phyloP scores from a whole-genome alignment of 306 rosid genomes.

The Datisca glomerata region DNA sequence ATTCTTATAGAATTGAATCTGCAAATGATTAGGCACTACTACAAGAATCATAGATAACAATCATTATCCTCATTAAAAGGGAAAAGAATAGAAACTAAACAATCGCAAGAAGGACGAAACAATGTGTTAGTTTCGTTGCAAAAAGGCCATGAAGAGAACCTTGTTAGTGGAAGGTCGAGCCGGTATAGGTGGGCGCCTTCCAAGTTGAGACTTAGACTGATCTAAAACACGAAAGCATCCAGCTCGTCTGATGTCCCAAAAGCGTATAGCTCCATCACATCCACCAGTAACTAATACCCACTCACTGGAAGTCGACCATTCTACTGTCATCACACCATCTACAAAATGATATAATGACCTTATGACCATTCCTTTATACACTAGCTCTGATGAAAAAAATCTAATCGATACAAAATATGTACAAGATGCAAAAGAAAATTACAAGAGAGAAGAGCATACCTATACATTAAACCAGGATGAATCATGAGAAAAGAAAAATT shows the following conservation, averaged over 20 bases:
- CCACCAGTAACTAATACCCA: constrained; percentile 92
- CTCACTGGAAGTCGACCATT: constrained; percentile 87
- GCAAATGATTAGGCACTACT: too few species aligned
- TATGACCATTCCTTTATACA: too few species aligned
- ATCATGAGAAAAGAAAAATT: too few species aligned
- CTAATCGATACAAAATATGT: neutral
- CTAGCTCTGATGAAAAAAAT: too few species aligned
- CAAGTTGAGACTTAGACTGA: constrained; percentile 84
- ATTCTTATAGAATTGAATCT: too few species aligned
- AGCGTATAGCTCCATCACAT: constrained; percentile 93
- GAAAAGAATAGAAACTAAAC: too few species aligned
- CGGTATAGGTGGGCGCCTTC: constrained; percentile 68
- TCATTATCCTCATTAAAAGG: too few species aligned
- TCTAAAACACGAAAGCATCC: constrained; percentile 78
- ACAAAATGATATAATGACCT: constrained; percentile 10
- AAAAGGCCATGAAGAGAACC: constrained; percentile 18
- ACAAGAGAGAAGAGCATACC: too few species aligned
- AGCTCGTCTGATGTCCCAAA: constrained; percentile 95
- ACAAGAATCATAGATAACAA: too few species aligned
- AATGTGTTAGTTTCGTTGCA: too few species aligned
- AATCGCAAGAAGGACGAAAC: too few species aligned
- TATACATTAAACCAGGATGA: too few species aligned
- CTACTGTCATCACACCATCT: constrained; percentile 91
- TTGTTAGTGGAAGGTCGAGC: constrained; percentile 34
- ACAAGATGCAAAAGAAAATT: constrained; percentile 2